Evolutionary conservation across 2,329 filamentous ascomycete genomes (phyloP).

Genomic region (Coniella vitis): DNA sequence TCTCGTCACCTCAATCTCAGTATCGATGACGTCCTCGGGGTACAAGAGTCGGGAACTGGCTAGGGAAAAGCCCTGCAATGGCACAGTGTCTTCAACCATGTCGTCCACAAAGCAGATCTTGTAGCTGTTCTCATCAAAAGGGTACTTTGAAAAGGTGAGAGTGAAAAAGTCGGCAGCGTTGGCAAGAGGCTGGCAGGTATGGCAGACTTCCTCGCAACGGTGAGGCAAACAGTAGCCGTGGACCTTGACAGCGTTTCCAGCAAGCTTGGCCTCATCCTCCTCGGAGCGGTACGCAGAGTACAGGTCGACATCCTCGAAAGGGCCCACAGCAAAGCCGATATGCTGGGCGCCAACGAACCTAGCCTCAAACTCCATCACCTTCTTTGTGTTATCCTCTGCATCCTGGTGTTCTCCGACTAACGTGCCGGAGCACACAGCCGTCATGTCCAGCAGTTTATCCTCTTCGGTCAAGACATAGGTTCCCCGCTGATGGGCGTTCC

Average conservation of each 20-base stretch:
- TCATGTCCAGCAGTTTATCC: slow-evolving; percentile 82
- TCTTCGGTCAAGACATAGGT: slow-evolving; percentile 53
- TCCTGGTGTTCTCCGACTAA: slow-evolving; percentile 77
- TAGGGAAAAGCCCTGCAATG: slow-evolving; percentile 77
- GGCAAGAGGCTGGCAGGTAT: slow-evolving; percentile 79
- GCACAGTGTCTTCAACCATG: slow-evolving; percentile 64
- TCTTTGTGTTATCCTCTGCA: slow-evolving; percentile 69
- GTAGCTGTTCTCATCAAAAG: slow-evolving; percentile 69
- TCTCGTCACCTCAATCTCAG: slow-evolving; percentile 73
- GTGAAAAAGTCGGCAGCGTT: slow-evolving; percentile 88
- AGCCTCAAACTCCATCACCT: slow-evolving; percentile 79
- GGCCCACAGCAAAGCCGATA: slow-evolving; percentile 87
- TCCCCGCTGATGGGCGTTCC: slow-evolving; percentile 34
- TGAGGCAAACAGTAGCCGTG: slow-evolving; percentile 88
- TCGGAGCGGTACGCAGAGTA: slow-evolving; percentile 79
- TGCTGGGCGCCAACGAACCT: slow-evolving; percentile 74
- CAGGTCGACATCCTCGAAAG: slow-evolving; percentile 89
- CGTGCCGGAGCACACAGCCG: slow-evolving; percentile 85
- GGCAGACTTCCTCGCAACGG: slow-evolving; percentile 72
- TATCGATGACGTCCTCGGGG: slow-evolving; percentile 77
- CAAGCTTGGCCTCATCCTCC: slow-evolving; percentile 86
- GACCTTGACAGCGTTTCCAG: slow-evolving; percentile 79
- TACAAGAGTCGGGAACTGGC: slow-evolving; percentile 83
- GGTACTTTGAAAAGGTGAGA: slow-evolving; percentile 79
- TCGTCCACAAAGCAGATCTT: slow-evolving; percentile 95